A percentile compares a stretch with the other conserved stretches of the same genome.
phyloP scores from a whole-genome alignment of 768 basidiomycete species.

The Hygrocybe punicea region DNA sequence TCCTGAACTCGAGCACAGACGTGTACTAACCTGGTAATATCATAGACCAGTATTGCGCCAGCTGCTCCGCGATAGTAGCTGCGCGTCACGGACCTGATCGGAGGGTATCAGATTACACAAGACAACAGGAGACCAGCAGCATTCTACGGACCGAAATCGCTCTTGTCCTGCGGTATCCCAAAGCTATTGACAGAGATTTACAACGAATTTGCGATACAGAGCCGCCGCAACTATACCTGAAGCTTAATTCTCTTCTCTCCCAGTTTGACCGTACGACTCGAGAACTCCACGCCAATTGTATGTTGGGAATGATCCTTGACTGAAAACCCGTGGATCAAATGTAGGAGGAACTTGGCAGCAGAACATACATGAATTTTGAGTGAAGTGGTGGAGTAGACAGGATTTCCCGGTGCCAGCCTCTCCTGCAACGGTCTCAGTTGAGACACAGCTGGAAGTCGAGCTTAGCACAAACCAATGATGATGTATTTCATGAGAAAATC shows the following conservation, averaged over 20 bases:
- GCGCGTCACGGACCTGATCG: slow-evolving; percentile 78
- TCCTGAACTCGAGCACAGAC: slow-evolving; percentile 1
- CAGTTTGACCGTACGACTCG: slow-evolving; percentile 86
- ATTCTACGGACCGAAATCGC: slow-evolving; percentile 65
- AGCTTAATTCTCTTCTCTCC: slow-evolving; percentile 94
- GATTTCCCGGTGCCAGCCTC: slow-evolving; percentile 98
- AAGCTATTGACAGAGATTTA: slow-evolving; percentile 46
- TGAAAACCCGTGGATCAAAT: slow-evolving; percentile 31
- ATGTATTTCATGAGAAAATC: slow-evolving; percentile 99
- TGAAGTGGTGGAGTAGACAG: slow-evolving; percentile 93
- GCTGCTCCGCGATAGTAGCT: slow-evolving; percentile 96
- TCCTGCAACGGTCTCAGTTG: slow-evolving; percentile 45
- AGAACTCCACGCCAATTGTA: slow-evolving; percentile 98
- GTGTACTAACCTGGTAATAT: slow-evolving; percentile 74
- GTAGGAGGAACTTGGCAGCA: not conserved
- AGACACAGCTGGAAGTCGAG: slow-evolving; percentile 7
- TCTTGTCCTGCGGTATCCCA: slow-evolving; percentile 99
- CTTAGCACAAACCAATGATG: slow-evolving; percentile 67
- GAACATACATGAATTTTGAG: slow-evolving; percentile 86
- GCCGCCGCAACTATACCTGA: slow-evolving; percentile 56
- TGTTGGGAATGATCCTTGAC: slow-evolving; percentile 97
- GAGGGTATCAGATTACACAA: not conserved
- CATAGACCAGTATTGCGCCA: slow-evolving; percentile 88
- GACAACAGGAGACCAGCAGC: not conserved
- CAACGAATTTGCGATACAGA: slow-evolving; percentile 14